Evolutionary conservation across 257 asterid genomes (phyloP), one percentile per base, ranked within the genome.

Genomic region (Ballota nigra): DNA sequence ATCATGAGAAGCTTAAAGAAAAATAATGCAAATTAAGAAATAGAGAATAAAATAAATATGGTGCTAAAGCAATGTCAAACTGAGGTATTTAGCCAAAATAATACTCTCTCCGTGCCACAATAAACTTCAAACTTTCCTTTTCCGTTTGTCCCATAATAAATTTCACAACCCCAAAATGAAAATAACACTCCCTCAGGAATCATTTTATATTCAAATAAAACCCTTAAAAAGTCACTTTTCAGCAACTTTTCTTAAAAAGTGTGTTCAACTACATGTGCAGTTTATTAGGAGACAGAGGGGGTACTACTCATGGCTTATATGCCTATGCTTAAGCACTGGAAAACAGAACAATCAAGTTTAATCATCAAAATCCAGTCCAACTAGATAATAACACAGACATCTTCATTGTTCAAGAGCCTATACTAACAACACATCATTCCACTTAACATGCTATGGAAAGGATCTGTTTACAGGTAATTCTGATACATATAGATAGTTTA

Each of bases 1-100:
- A 52, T 43, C n/a, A 28, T 13, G 23, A 15, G 20, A 64, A 23
- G 19, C 1, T 5, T 40, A 18, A 20, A 41, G 36, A 69, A 28
- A 38, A 67, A 49, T 56, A 40, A 40, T 28, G 55, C 75, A 72
- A 26, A 28, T 28, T 43, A 34, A 66, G 51, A 51, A 63, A 11
- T 40, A 33, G 33, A 51, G 8, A 9, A 40, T 38, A 24, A 4
- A 33, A 29, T 36, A 31, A 16, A 53, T 9, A 10, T 11, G 18
- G 40, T 29, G 23, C 43, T 40, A 43, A 3, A 72, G 24, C 29
- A 23, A 33, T 29, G n/a, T 12, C 26, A 45, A 12, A 60, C 57
- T 43, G 8, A 59, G 40, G 68, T 6, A 16, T 22, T 28, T 47
- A 36, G 29, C 33, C 29, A 66, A 49, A 7, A 29, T 29, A 18